A percentile compares a stretch with the other conserved stretches of the same genome.
Evolutionary conservation across 2,329 filamentous ascomycete species (phyloP).

Genomic region (Colletotrichum tabaci): DNA sequence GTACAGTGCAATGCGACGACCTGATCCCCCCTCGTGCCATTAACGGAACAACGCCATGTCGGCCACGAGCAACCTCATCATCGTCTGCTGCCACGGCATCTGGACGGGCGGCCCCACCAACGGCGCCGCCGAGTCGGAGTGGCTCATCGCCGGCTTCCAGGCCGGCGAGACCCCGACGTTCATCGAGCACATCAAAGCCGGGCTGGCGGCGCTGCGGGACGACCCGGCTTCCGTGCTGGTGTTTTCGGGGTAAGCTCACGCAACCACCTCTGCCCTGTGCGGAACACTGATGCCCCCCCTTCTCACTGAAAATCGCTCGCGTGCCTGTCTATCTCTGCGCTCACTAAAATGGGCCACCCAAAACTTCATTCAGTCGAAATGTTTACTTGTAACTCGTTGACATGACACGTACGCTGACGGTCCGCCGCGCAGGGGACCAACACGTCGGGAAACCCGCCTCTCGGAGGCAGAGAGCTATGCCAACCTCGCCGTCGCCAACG

Average conservation of each 20-base stretch:
- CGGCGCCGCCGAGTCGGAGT: conserved; percentile 72
- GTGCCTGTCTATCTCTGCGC: too few species aligned
- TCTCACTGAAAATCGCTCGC: neutral
- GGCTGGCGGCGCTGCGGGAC: conserved; percentile 66
- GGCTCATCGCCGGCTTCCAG: conserved; percentile 85
- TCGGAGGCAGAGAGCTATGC: conserved; percentile 77
- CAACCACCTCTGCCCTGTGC: neutral
- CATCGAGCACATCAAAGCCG: conserved; percentile 79
- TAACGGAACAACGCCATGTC: neutral
- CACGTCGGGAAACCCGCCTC: conserved; percentile 68
- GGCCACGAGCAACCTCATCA: conserved; percentile 71
- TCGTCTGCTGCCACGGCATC: conserved; percentile 89
- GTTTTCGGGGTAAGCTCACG: conserved; percentile 76
- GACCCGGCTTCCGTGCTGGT: conserved; percentile 69
- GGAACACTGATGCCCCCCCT: too few species aligned
- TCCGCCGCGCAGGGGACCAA: conserved; percentile 68
- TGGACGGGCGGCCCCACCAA: conserved; percentile 73
- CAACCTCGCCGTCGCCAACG: conserved; percentile 63
- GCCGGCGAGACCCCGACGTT: conserved; percentile 84
- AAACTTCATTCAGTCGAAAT: too few species aligned
- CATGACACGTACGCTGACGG: neutral
- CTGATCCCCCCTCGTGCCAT: neutral
- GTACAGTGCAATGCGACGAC: too few species aligned
- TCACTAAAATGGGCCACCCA: too few species aligned
- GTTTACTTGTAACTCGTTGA: too few species aligned